Base-by-base conservation (phyloP, 2,329 filamentous ascomycete genomes). In the Meredithiella fracta region DNA sequence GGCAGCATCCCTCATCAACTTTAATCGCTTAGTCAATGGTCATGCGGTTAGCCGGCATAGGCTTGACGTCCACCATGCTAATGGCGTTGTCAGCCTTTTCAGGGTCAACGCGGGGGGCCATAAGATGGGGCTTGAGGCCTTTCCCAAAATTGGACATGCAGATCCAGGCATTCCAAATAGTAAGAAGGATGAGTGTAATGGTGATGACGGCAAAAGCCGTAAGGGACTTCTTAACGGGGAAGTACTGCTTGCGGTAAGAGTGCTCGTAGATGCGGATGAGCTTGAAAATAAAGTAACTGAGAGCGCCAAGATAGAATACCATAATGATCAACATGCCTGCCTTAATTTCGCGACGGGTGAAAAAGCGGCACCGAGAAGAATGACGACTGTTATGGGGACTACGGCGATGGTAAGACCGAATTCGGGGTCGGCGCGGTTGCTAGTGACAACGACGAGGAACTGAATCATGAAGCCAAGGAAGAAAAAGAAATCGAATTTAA, bases 401-500 rank as follows among this genome's bases (percentile, higher is more conserved):
- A 91, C 92, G 59, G 84, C 86, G 51, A 92, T 82, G 6, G 94
- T 98, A 54, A 97, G 75, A 55, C 78, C 85, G 63, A 92, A 87
- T 68, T 98, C 92, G 63, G 80, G 73, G 60, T 83, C 78, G 51
- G 77, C 76, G 61, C 78, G 73, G 29, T 38, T 25, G 59, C 73
- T 77, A 47, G 79, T 83, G 59, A 98, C 89, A 58, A 97, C 85
- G 63, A 98, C 91, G 55, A 97, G 78, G 69, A 98, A 98, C 66
- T 98, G 92, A 50, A 98, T 87, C 5, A 92, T 97, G 69, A 98
- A 98, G 55, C 91, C 92, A 53, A 98, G 80, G 76, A 98, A 98
- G 75, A 98, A 97, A 80, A 98, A 98, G 71, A 98, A 97, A 71
- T 98, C 92, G 68, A 98, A 98, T 70, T 98, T 98, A 61, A 98